phyloP scores from a whole-genome alignment of 495 filamentous ascomycete genomes.

The Neurospora intermedia region DNA sequence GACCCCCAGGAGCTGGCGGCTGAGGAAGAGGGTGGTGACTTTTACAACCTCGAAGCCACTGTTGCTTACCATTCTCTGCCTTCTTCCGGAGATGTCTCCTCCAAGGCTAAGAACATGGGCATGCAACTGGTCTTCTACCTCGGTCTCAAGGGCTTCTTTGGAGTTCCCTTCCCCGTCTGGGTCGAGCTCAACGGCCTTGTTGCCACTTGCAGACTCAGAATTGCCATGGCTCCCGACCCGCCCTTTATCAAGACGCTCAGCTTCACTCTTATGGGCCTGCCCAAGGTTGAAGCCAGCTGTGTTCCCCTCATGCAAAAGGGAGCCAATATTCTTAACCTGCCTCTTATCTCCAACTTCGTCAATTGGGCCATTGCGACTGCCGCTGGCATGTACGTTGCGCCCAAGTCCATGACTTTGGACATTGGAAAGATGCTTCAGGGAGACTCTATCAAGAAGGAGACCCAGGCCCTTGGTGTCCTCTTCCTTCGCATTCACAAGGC shows the following conservation, averaged over 20 bases:
- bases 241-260: slow-evolving; percentile 88
- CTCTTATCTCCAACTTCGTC: slow-evolving; percentile 90
- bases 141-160: slow-evolving; percentile 75
- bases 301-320: slow-evolving; percentile 81
- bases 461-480: slow-evolving; percentile 70
- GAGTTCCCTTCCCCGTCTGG: slow-evolving; percentile 81
- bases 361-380: slow-evolving; percentile 90
- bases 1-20: slow-evolving; percentile 83
- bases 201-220: slow-evolving; percentile 69
- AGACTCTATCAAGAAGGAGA: slow-evolving; percentile 84
- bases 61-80: slow-evolving; percentile 89
- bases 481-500: slow-evolving; percentile 89
- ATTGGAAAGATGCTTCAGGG: slow-evolving; percentile 81
- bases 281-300: slow-evolving; percentile 83
- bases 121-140: slow-evolving; percentile 89
- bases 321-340: slow-evolving; percentile 85
- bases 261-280: slow-evolving; percentile 85
- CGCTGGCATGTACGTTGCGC: slow-evolving; percentile 82
- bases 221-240: slow-evolving; percentile 78
- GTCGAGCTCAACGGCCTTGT: slow-evolving; percentile 80
- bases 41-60: slow-evolving; percentile 88
- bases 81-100: slow-evolving; percentile 51
- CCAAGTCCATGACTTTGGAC: slow-evolving; percentile 91
- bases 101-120: slow-evolving; percentile 88
- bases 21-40: slow-evolving; percentile 83